These are phyloP conservation scores for Mucor saturninus DNA, from an alignment of 371 early-diverging fungal species.

Conservation along the genomic window DNA sequence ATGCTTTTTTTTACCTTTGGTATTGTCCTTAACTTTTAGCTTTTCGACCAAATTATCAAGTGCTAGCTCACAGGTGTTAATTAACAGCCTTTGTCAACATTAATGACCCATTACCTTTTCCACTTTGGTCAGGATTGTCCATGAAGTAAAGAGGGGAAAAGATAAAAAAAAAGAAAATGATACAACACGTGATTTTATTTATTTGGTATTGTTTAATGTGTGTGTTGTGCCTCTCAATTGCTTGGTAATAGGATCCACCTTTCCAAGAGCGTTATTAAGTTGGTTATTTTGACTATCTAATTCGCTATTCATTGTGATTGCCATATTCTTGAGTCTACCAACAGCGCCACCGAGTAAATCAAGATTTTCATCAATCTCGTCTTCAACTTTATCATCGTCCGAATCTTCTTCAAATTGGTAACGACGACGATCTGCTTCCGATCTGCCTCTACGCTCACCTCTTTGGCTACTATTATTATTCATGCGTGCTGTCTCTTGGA, in stretches of 20 bases:
- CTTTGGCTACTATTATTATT: slow-evolving; percentile 50
- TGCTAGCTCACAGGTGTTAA: not conserved
- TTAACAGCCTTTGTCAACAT: not conserved
- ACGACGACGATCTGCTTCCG: slow-evolving; percentile 62
- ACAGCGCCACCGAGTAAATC: slow-evolving; percentile 68
- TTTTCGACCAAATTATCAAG: too few species aligned
- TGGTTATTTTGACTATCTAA: slow-evolving; percentile 70
- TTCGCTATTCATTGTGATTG: slow-evolving; percentile 75
- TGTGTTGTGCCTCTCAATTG: slow-evolving; percentile 46
- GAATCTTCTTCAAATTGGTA: slow-evolving; percentile 69
- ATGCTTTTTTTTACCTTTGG: not conserved
- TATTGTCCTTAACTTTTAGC: too few species aligned
- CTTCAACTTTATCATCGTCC: slow-evolving; percentile 75
- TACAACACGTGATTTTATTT: slow-evolving; percentile 17
- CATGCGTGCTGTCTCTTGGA: slow-evolving; percentile 56
- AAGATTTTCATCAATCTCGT: slow-evolving; percentile 82
- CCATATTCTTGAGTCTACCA: slow-evolving; percentile 75
- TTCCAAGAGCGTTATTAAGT: slow-evolving; percentile 34
- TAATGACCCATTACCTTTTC: slow-evolving; percentile 15
- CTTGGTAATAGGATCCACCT: slow-evolving; percentile 52
- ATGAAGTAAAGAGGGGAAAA: not conserved
- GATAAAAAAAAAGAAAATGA: slow-evolving; percentile 8
- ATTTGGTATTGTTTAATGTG: slow-evolving; percentile 51
- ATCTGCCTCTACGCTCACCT: slow-evolving; percentile 54
- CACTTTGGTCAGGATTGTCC: slow-evolving; percentile 5